phyloP scores from a whole-genome alignment of 768 basidiomycete species.

The Pisolithus microcarpus region DNA sequence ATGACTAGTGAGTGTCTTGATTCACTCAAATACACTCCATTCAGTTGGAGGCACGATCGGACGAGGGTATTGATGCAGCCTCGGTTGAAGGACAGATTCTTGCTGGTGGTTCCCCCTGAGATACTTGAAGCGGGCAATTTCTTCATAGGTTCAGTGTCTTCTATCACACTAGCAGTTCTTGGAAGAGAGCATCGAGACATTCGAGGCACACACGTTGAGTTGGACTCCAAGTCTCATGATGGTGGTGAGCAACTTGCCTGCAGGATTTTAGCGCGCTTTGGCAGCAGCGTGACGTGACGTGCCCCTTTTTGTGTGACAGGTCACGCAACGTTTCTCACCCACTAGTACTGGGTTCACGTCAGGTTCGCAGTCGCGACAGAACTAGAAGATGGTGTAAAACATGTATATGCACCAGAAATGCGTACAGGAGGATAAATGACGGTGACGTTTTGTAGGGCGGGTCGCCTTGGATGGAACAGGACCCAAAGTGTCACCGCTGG shows the following conservation, averaged over 20 bases:
- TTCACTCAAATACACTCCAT: slow-evolving; percentile 3
- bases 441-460: too few relatives aligned
- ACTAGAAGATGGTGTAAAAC: not conserved
- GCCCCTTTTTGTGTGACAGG: slow-evolving; percentile 5
- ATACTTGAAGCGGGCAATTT: not conserved
- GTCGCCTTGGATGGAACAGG: too few relatives aligned
- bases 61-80: not conserved
- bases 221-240: slow-evolving; percentile 5
- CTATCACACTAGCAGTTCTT: not conserved
- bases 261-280: not conserved
- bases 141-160: not conserved
- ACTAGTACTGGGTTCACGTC: not conserved
- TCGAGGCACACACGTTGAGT: slow-evolving; percentile 7
- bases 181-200: not conserved
- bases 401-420: not conserved
- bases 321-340: not conserved
- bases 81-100: not conserved
- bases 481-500: too few relatives aligned
- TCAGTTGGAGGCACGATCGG: not conserved
- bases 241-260: slow-evolving; percentile 7
- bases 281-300: slow-evolving; percentile 4
- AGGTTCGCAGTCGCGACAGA: not conserved
- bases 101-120: not conserved
- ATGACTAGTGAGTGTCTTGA: slow-evolving; percentile 9
- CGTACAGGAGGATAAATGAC: not conserved